phyloP scores from a whole-genome alignment of 495 filamentous ascomycete species.

The Penicillium subrubescens region DNA sequence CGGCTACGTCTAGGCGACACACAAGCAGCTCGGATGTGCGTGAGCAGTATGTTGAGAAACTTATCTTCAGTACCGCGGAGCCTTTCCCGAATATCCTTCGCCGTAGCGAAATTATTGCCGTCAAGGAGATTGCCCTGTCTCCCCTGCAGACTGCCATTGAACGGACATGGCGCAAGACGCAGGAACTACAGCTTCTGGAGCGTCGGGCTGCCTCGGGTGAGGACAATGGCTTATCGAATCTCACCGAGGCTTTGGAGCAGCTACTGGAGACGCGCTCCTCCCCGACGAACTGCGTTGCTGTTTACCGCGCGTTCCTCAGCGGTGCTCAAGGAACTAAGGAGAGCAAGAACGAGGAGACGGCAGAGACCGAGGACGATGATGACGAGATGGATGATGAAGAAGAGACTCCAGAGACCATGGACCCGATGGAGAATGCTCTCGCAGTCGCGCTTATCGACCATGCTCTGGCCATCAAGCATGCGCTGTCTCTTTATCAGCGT shows the following conservation, averaged over 20 bases:
- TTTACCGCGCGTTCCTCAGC: conserved; percentile 74
- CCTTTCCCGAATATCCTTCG: conserved; percentile 89
- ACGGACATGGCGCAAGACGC: conserved; percentile 86
- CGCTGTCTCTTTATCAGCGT: conserved; percentile 66
- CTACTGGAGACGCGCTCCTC: conserved; percentile 66
- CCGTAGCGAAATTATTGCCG: conserved; percentile 77
- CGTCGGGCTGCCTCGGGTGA: conserved; percentile 76
- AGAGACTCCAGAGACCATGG: conserved; percentile 42
- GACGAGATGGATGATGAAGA: conserved; percentile 50
- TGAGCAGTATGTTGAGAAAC: conserved; percentile 82
- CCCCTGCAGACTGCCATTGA: conserved; percentile 88
- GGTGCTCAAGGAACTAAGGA: conserved; percentile 46
- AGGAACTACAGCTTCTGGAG: conserved; percentile 76
- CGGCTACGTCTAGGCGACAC: conserved; percentile 67
- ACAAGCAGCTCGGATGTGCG: conserved; percentile 63
- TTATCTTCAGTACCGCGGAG: conserved; percentile 80
- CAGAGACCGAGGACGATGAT: conserved; percentile 50
- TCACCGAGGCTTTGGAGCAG: conserved; percentile 73
- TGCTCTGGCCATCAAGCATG: conserved; percentile 81
- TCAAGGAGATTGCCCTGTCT: conserved; percentile 64
- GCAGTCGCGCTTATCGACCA: conserved; percentile 87
- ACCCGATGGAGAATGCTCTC: conserved; percentile 79
- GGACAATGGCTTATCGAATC: conserved; percentile 59
- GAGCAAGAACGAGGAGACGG: conserved; percentile 39
- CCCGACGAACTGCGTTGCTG: conserved; percentile 67